phyloP scores from a whole-genome alignment of 2,329 filamentous ascomycete genomes.

The Calcarisporium arbuscula region DNA sequence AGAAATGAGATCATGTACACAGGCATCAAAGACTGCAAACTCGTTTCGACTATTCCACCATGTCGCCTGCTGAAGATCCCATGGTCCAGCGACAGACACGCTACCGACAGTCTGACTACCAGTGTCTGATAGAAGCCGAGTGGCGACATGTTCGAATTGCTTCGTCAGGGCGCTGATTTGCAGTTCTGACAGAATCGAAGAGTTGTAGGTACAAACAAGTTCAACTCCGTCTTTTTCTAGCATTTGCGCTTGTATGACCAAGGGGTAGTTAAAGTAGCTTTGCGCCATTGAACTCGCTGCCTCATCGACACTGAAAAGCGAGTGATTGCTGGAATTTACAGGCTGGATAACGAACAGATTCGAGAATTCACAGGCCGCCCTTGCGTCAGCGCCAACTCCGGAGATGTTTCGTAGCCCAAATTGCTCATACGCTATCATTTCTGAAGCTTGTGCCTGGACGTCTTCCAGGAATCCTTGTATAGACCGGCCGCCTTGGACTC shows the following conservation, averaged over 20 bases:
- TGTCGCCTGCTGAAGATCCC: slow-evolving; percentile 5
- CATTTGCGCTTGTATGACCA: slow-evolving; percentile 6
- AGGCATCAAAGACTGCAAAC: slow-evolving; percentile 2
- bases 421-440: slow-evolving; percentile 19
- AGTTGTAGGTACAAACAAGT: slow-evolving; percentile 5
- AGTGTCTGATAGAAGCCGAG: neutral
- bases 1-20: slow-evolving; percentile 4
- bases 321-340: no score
- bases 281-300: no score
- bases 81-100: slow-evolving; percentile 2
- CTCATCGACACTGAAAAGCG: no score
- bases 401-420: slow-evolving; percentile 22
- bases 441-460: slow-evolving; percentile 15
- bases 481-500: slow-evolving; percentile 6
- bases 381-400: slow-evolving; percentile 8
- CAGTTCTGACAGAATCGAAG: slow-evolving; percentile 3
- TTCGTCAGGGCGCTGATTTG: slow-evolving; percentile 1
- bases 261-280: slow-evolving; percentile 6
- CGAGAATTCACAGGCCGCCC: slow-evolving; percentile 6
- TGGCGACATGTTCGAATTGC: slow-evolving; percentile 2
- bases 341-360: slow-evolving; percentile 10
- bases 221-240: neutral
- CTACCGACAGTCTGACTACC: neutral
- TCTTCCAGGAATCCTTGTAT: slow-evolving; percentile 7
- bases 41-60: slow-evolving; percentile 6